Conservation (phyloP, 768 basidiomycete genomes). For the Leucosporidium yakuticum region DNA sequence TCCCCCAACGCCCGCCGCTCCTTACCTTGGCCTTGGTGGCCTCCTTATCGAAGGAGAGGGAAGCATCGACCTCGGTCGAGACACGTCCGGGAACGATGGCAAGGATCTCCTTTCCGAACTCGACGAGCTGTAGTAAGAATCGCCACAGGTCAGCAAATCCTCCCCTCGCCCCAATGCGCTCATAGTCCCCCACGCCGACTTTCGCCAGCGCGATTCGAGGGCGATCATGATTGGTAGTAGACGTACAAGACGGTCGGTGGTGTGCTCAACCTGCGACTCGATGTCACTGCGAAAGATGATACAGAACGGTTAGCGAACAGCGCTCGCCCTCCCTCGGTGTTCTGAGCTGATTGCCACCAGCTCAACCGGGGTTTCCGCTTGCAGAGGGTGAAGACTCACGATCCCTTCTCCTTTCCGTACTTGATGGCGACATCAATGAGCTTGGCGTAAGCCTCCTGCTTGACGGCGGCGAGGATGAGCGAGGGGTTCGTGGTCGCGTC, state of each 20-base stretch:
- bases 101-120: slow-evolving; percentile 94
- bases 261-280: slow-evolving; percentile 68
- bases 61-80: slow-evolving; percentile 97
- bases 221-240: background rate
- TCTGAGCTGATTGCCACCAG: background rate
- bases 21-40: slow-evolving; percentile 76
- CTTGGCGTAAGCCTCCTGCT: slow-evolving; percentile 75
- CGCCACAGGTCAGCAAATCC: background rate
- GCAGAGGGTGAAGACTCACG: slow-evolving; percentile 42
- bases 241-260: slow-evolving; percentile 81
- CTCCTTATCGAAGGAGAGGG: slow-evolving; percentile 92
- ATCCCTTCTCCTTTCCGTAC: slow-evolving; percentile 74
- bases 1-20: no score
- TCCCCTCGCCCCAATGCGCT: background rate
- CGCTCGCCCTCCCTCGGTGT: background rate
- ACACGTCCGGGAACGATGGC: slow-evolving; percentile 95
- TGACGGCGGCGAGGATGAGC: slow-evolving; percentile 78
- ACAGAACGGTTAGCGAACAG: background rate
- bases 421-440: slow-evolving; percentile 70
- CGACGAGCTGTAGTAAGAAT: slow-evolving; percentile 65
- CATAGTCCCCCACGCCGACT: background rate
- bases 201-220: background rate
- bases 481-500: slow-evolving; percentile 96
- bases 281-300: slow-evolving; percentile 46
- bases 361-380: background rate